Evolutionary conservation across 192 early-diverging fungal species (phyloP), one percentile per base, ranked within the genome.

Genomic region (Podila epicladia): DNA sequence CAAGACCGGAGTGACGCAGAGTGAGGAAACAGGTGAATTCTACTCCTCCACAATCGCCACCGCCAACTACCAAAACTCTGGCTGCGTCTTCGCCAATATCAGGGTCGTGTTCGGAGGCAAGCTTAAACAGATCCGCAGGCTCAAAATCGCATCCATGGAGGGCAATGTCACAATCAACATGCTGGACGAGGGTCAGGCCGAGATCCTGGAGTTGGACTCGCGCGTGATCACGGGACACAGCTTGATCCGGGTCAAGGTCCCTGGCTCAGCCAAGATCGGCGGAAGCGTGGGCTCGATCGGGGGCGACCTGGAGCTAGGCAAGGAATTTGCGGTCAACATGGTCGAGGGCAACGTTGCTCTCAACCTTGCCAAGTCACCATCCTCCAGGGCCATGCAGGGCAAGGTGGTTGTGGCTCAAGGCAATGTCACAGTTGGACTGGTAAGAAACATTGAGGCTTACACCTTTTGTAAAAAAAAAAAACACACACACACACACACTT

Each of bases 141-240:
- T 74, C 7, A 62, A 45, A 17, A 26, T 67, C 1, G 8, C 20
- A 15, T 20, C 67, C 15, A 45, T 20, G 15, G 65, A 74, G 26
- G 72, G 65, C 26, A 67, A 65, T 7, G 29, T 66, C 24, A 62
- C 65, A 3, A 29, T 67, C 2, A 55, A 63, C 7, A 20, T 74
- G n/a, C 13, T 57, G 20, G 59, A 57, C 5, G 4, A 58, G 4
- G n/a, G 15, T 5, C 64, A 50, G 3, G 26, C 38, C 35, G 20
- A 12, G 19, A 9, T 67, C 17, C 58, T 29, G 28, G 49, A 37
- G 1, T 49, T 67, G 17, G 51, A 74, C 17, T 24, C 58, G 11
- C 61, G 20, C 7, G 72, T 67, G 8, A 74, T 74, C 4, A 62
- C 72, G 0, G 72, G 72, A 51, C 55, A 67, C 13, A 74, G 29